Conservation (phyloP, 1,284 basidiomycete genomes). For the Austroboletus sp. region DNA sequence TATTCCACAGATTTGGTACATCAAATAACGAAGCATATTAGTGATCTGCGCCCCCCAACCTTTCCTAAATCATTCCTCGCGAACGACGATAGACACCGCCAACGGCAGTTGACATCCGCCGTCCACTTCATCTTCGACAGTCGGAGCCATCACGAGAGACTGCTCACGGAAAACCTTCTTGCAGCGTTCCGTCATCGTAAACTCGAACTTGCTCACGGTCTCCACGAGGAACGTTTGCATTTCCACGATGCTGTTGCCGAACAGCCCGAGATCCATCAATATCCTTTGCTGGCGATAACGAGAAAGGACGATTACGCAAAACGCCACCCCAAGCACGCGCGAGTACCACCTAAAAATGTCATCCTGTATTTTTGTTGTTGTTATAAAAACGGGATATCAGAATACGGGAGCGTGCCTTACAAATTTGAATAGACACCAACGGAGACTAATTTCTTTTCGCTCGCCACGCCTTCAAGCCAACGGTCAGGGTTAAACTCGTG, state of each 20-base stretch:
- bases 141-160: constrained; percentile 42
- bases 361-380: constrained; percentile 26
- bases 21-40: neutral
- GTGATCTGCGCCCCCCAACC: neutral
- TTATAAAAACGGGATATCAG: neutral
- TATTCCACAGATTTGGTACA: neutral
- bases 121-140: constrained; percentile 41
- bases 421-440: constrained; percentile 48
- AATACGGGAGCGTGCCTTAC: constrained; percentile 31
- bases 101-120: constrained; percentile 47
- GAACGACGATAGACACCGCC: constrained; percentile 35
- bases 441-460: constrained; percentile 33
- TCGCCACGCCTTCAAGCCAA: constrained; percentile 36
- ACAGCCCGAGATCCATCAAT: neutral
- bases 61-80: constrained; percentile 23
- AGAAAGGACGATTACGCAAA: constrained; percentile 31
- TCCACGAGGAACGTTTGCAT: constrained; percentile 48
- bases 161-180: constrained; percentile 37
- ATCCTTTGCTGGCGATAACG: neutral
- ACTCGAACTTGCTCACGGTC: constrained; percentile 44
- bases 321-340: constrained; percentile 46
- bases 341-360: constrained; percentile 41
- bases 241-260: constrained; percentile 36
- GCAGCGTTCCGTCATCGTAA: constrained; percentile 36
- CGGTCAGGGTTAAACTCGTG: constrained; percentile 47